Evolutionary conservation across 1,284 basidiomycete genomes (phyloP).

Genomic region (Pascua sp.): DNA sequence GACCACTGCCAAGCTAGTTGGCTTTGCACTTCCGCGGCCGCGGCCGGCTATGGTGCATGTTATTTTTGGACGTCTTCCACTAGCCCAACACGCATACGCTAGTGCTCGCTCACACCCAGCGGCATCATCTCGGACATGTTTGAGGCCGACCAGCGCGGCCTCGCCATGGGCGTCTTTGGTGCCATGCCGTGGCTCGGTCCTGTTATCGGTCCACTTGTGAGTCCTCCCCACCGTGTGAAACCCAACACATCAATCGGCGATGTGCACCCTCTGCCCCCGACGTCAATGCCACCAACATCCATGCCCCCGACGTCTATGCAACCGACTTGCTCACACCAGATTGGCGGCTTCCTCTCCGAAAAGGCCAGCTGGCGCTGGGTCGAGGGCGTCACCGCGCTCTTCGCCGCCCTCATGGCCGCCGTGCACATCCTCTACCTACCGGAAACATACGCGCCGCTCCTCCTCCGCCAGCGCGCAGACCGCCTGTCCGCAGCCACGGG

Average conservation of each 20-base stretch:
- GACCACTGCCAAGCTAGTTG: too few relatives aligned
- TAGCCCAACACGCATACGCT: too few relatives aligned
- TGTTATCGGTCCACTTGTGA: constrained; percentile 46
- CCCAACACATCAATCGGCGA: too few relatives aligned
- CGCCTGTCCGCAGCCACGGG: constrained; percentile 38
- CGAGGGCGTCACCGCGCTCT: constrained; percentile 62
- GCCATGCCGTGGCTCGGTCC: constrained; percentile 46
- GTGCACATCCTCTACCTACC: constrained; percentile 35
- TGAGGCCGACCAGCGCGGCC: constrained; percentile 44
- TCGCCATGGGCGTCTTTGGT: constrained; percentile 56
- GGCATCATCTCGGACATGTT: constrained; percentile 51
- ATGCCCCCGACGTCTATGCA: too few relatives aligned
- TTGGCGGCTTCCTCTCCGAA: constrained; percentile 11
- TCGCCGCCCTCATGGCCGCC: constrained; percentile 36
- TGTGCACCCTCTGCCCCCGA: too few relatives aligned
- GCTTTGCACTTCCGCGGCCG: too few relatives aligned
- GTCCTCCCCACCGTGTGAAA: constrained; percentile 44
- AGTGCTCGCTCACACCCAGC: too few relatives aligned
- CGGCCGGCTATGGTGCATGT: too few relatives aligned
- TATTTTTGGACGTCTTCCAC: too few relatives aligned
- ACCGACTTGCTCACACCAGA: too few relatives aligned
- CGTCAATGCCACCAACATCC: too few relatives aligned
- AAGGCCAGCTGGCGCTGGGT: constrained; percentile 52
- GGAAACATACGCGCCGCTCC: constrained; percentile 48
- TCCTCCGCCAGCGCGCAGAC: constrained; percentile 41